These are phyloP conservation scores for Phytophthora cactorum DNA, from an alignment of 352 stramenopile genomes.

Conservation along the genomic window DNA sequence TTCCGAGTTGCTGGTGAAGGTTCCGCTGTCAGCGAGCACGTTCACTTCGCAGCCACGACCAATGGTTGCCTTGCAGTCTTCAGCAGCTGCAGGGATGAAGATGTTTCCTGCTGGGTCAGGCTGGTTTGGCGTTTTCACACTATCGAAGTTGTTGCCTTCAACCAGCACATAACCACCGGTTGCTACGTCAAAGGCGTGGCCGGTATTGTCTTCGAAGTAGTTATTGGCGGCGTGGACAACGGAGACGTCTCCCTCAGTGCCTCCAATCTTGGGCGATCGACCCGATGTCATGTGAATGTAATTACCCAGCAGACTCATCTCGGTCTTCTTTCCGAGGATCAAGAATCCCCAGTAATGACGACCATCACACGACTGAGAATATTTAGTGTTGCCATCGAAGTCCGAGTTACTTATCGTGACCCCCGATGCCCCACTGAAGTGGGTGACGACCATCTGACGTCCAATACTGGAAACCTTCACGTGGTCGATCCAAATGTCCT, in stretches of 20 bases:
- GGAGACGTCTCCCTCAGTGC: constrained; percentile 9
- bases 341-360: constrained; percentile 54
- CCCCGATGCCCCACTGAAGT: constrained; percentile 36
- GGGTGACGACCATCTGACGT: constrained; percentile 49
- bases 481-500: constrained; percentile 59
- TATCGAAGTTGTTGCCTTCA: constrained; percentile 47
- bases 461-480: constrained; percentile 49
- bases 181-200: constrained; percentile 41
- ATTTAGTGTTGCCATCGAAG: constrained; percentile 50
- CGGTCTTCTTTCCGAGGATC: constrained; percentile 39
- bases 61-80: background rate
- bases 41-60: background rate
- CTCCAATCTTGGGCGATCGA: constrained; percentile 47
- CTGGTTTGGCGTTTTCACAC: constrained; percentile 7
- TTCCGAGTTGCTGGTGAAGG: background rate
- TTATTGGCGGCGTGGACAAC: constrained; percentile 44
- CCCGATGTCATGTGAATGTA: constrained; percentile 53
- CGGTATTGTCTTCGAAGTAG: constrained; percentile 44
- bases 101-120: background rate
- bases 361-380: constrained; percentile 47
- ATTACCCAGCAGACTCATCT: constrained; percentile 53
- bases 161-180: constrained; percentile 32
- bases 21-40: background rate
- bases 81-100: background rate
- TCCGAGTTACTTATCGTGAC: constrained; percentile 57